Base-by-base conservation (phyloP, 441 rosid species). In the Populus hybrid region DNA sequence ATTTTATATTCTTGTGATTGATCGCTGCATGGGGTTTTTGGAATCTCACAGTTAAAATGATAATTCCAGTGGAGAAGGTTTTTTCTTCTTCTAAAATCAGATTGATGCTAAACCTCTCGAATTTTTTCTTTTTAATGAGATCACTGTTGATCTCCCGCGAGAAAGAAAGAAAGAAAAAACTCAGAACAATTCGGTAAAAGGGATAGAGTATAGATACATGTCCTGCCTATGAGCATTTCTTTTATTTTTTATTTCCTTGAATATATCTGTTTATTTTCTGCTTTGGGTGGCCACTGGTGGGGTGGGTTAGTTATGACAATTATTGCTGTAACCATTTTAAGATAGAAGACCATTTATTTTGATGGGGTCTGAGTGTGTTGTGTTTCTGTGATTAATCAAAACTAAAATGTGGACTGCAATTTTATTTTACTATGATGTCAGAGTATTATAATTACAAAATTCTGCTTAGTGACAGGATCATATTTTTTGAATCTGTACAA, bases 11-110 rank as follows among this genome's bases (percentile, higher is more conserved):
- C 42, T 63, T 26, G 10, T 34, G 50, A 46, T 77, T 73, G 74
- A 69, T 80, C 66, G 66, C 38, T 77, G 67, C 50, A 72, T 73
- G 30, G 77, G 79, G 67, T 40, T 70, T 61, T 63, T 68, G n/a
- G 73, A 69, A 78, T 80, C 85, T 76, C 26, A 8, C 35, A 0
- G n/a, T 36, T 73, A 14, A 36, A 34, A 36, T 57, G 68, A 67
- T 69, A 30, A 69, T 20, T 57, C 38, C 50, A 20, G 40, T 20
- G n/a, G 35, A 46, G 18, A 46, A 46, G 26, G 26, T 3, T 50
- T 3, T 28, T 46, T 46, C 0, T 14, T 2, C 42, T 38, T 46
- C 57, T 14, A 46, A 46, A 46, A 46, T 46, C 18, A 14, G 57
- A 46, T 46, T 46, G 57, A 46, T 46, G 18, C 57, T 46, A 46